Evolutionary conservation across 2,329 filamentous ascomycete genomes (phyloP).

Genomic region (Hypoxylon sp.): DNA sequence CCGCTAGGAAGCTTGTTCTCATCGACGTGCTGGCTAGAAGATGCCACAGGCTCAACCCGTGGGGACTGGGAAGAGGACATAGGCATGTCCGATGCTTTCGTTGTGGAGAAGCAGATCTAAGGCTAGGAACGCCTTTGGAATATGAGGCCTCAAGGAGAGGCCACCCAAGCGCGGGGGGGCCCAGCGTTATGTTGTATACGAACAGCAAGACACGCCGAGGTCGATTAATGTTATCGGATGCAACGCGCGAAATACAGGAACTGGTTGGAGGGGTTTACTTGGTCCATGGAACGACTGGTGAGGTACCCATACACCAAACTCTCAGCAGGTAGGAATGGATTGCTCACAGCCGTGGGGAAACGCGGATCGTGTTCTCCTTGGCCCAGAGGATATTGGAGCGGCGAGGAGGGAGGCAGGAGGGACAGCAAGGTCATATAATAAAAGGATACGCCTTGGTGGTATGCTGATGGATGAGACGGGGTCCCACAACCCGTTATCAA

Average conservation of each 20-base stretch:
- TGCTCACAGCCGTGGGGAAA: constrained; percentile 30
- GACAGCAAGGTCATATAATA: constrained; percentile 34
- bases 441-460: constrained; percentile 28
- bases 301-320: constrained; percentile 36
- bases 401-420: constrained; percentile 32
- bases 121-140: constrained; percentile 37
- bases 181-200: constrained; percentile 29
- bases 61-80: constrained; percentile 51
- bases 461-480: constrained; percentile 38
- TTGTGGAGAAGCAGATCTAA: constrained; percentile 36
- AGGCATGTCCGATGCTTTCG: constrained; percentile 48
- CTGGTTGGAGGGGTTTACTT: constrained; percentile 47
- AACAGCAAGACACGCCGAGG: constrained; percentile 36
- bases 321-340: constrained; percentile 10
- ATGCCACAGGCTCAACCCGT: constrained; percentile 43
- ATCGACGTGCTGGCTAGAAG: constrained; percentile 52
- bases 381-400: constrained; percentile 15
- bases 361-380: constrained; percentile 18
- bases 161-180: constrained; percentile 26
- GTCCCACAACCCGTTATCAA: constrained; percentile 44
- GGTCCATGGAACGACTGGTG: constrained; percentile 53
- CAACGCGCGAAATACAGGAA: constrained; percentile 47
- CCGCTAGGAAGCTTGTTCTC: constrained; percentile 68
- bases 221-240: constrained; percentile 50
- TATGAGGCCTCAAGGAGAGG: constrained; percentile 39